Evolutionary conservation across 352 stramenopile genomes (phyloP).

Genomic region (Phytopythium litorale): DNA sequence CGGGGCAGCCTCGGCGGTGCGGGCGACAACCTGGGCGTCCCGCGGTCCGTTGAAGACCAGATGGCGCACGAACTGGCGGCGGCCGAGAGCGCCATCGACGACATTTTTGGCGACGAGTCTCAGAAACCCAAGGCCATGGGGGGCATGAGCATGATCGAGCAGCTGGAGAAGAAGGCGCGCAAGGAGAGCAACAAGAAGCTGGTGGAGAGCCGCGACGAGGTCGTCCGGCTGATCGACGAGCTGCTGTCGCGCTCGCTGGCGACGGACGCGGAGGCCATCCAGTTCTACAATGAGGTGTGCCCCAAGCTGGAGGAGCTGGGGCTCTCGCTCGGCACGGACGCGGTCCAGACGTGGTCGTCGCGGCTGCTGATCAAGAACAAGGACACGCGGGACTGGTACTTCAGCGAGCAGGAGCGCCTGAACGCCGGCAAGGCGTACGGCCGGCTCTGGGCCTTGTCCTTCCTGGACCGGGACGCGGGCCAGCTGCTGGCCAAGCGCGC

Average conservation of each 20-base stretch:
- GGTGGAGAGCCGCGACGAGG: slow-evolving; percentile 60
- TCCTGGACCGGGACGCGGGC: slow-evolving; percentile 65
- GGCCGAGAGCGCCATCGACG: slow-evolving; percentile 73
- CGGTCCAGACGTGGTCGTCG: slow-evolving; percentile 79
- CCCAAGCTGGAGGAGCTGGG: slow-evolving; percentile 65
- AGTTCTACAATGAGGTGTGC: slow-evolving; percentile 51
- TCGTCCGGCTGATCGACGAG: slow-evolving; percentile 54
- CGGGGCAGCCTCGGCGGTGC: slow-evolving; percentile 13
- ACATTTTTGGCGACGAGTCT: slow-evolving; percentile 84
- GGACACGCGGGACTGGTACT: slow-evolving; percentile 85
- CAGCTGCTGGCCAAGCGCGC: slow-evolving; percentile 73
- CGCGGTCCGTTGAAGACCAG: slow-evolving; percentile 70
- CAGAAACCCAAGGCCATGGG: slow-evolving; percentile 51
- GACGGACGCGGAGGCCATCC: slow-evolving; percentile 66
- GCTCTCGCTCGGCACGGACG: slow-evolving; percentile 59
- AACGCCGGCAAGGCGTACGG: slow-evolving; percentile 75
- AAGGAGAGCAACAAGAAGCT: slow-evolving; percentile 88
- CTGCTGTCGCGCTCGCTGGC: slow-evolving; percentile 45
- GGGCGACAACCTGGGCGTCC: slow-evolving; percentile 8
- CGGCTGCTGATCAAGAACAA: slow-evolving; percentile 87
- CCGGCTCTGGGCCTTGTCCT: slow-evolving; percentile 75
- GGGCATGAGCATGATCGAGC: slow-evolving; percentile 87
- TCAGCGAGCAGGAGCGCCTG: slow-evolving; percentile 69
- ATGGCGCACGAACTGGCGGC: slow-evolving; percentile 80
- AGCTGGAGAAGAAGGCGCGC: slow-evolving; percentile 82